These are phyloP conservation scores for Fusarium sulawesiense DNA, from an alignment of 2,329 filamentous ascomycete genomes.

Conservation along the genomic window DNA sequence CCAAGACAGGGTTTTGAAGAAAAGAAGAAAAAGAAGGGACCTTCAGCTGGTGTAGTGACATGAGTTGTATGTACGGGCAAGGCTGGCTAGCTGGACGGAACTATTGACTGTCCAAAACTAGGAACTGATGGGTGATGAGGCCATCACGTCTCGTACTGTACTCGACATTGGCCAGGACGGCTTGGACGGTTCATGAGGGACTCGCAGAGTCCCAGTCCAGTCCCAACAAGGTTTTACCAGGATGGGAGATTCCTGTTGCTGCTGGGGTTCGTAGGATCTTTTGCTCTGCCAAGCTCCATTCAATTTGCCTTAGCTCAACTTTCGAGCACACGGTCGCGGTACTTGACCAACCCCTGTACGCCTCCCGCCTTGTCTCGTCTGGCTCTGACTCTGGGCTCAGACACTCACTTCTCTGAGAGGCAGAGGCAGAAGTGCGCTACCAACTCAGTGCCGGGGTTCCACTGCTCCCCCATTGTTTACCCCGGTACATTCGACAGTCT, in stretches of 20 bases:
- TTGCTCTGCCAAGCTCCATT: conserved; percentile 34
- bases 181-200: not conserved
- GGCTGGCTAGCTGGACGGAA: conserved; percentile 8
- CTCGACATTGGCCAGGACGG: not conserved
- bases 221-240: conserved; percentile 24
- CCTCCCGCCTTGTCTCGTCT: conserved; percentile 33
- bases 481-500: conserved; percentile 25
- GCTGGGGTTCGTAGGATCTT: conserved; percentile 30
- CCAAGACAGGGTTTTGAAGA: conserved; percentile 13
- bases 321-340: conserved; percentile 28
- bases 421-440: conserved; percentile 37
- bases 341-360: conserved; percentile 38
- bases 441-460: conserved; percentile 41
- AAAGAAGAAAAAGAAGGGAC: conserved; percentile 1
- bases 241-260: conserved; percentile 16
- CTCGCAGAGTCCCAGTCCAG: conserved; percentile 4
- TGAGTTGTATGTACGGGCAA: not conserved
- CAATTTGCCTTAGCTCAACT: conserved; percentile 25
- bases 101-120: conserved; percentile 3
- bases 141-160: not conserved
- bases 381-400: conserved; percentile 9
- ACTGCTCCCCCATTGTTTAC: conserved; percentile 32
- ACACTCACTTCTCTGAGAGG: not conserved
- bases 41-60: conserved; percentile 19
- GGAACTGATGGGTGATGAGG: conserved; percentile 14